Evolutionary conservation across 2,329 filamentous ascomycete genomes (phyloP).

Genomic region (Fusarium sp.): DNA sequence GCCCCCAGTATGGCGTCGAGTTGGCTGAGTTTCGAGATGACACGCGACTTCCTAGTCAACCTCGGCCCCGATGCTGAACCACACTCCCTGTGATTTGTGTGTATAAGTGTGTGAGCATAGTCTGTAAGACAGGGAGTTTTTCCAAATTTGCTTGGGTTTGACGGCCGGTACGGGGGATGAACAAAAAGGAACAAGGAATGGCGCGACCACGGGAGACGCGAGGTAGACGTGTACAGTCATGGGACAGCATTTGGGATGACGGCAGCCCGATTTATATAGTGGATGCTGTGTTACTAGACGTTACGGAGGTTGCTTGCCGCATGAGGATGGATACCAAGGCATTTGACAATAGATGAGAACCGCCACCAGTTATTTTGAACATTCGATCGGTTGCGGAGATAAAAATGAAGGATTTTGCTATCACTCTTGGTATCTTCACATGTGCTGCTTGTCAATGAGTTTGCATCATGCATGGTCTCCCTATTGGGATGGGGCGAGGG

Average conservation of each 20-base stretch:
- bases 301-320: constrained; percentile 17
- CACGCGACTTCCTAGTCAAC: constrained; percentile 83
- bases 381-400: background rate
- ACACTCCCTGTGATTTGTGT: constrained; percentile 41
- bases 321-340: constrained; percentile 20
- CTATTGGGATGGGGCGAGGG: background rate
- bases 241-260: constrained; percentile 7
- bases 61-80: constrained; percentile 61
- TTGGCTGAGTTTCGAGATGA: constrained; percentile 97
- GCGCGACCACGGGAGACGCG: constrained; percentile 19
- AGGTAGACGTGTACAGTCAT: constrained; percentile 36
- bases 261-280: background rate
- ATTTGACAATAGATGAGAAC: constrained; percentile 38
- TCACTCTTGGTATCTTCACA: background rate
- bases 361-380: background rate
- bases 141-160: constrained; percentile 8
- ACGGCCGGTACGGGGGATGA: constrained; percentile 1
- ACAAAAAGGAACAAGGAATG: constrained; percentile 17
- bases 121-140: constrained; percentile 18
- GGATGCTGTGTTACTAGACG: constrained; percentile 17
- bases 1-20: constrained; percentile 98
- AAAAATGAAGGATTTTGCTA: background rate
- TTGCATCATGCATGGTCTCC: background rate
- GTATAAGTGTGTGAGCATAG: constrained; percentile 34
- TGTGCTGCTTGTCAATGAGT: background rate